These are phyloP conservation scores for Collybia mongolica DNA, from an alignment of 768 basidiomycete species.

Conservation along the genomic window DNA sequence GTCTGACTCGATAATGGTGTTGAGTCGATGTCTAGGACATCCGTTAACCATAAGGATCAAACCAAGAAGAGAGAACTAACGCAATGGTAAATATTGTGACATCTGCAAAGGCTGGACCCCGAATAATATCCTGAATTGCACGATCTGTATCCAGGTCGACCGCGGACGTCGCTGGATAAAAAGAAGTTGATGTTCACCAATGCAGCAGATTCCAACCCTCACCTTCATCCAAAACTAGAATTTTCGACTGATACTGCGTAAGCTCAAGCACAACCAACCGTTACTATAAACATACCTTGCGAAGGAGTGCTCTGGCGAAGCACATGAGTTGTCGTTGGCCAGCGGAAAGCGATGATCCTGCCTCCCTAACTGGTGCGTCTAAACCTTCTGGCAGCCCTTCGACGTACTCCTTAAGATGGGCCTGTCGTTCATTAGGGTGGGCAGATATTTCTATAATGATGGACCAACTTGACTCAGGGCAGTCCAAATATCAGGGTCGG, in stretches of 20 bases:
- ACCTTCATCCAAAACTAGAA: slow-evolving; percentile 94
- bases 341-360: slow-evolving; percentile 76
- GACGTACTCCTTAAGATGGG: slow-evolving; percentile 67
- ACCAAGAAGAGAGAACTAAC: slow-evolving; percentile 36
- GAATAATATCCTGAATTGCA: slow-evolving; percentile 85
- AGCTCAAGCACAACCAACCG: slow-evolving; percentile 1
- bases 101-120: slow-evolving; percentile 71
- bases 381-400: slow-evolving; percentile 64
- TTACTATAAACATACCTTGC: slow-evolving; percentile 48
- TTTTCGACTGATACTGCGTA: slow-evolving; percentile 55
- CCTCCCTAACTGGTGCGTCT: slow-evolving; percentile 75
- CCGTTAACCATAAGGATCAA: neutral
- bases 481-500: slow-evolving; percentile 84
- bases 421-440: slow-evolving; percentile 29
- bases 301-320: slow-evolving; percentile 81
- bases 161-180: slow-evolving; percentile 69
- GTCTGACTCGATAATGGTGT: slow-evolving; percentile 82
- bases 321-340: slow-evolving; percentile 90
- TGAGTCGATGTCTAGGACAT: slow-evolving; percentile 62
- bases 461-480: slow-evolving; percentile 66
- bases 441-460: neutral
- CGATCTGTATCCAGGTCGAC: slow-evolving; percentile 90
- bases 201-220: slow-evolving; percentile 1
- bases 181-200: slow-evolving; percentile 8
- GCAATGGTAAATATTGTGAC: slow-evolving; percentile 89